Conservation (phyloP, 768 basidiomycete genomes). For the Russula abietina region DNA sequence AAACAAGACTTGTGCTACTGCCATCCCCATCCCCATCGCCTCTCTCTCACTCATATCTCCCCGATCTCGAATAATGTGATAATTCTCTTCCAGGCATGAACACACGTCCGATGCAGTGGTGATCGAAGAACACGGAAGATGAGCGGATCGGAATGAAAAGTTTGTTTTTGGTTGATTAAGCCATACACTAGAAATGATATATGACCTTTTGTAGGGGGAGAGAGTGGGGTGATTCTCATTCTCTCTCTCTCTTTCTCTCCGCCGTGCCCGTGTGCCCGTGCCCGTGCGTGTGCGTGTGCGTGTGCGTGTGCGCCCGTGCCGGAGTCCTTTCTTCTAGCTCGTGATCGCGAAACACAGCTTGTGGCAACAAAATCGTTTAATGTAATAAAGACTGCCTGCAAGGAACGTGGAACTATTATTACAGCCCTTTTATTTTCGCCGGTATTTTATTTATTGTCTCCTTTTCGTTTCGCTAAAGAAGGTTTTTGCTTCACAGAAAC, state of each 20-base stretch:
- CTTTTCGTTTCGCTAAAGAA: not conserved
- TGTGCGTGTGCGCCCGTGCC: too few relatives aligned
- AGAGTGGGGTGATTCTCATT: too few relatives aligned
- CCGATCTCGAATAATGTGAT: not conserved
- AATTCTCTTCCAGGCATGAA: not conserved
- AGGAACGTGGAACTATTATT: not conserved
- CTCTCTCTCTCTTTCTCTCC: not conserved
- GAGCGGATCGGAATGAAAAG: conserved; percentile 16
- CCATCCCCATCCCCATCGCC: not conserved
- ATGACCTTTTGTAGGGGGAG: conserved; percentile 8
- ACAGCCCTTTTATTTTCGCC: not conserved
- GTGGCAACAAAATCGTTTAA: not conserved
- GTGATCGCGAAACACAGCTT: conserved; percentile 7
- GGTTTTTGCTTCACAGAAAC: not conserved
- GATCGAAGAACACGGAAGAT: conserved; percentile 14
- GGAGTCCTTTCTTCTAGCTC: too few relatives aligned
- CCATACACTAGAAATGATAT: conserved; percentile 5
- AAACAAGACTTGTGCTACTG: too few relatives aligned
- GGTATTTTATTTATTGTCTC: too few relatives aligned
- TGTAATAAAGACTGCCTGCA: not conserved
- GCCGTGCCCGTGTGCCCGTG: too few relatives aligned
- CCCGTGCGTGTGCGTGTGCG: too few relatives aligned
- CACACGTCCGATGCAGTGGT: conserved; percentile 16
- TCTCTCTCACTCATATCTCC: not conserved
- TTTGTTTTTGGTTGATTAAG: not conserved